These are phyloP conservation scores for Begonia masoniana DNA, from an alignment of 306 rosid genomes.

Conservation along the genomic window DNA sequence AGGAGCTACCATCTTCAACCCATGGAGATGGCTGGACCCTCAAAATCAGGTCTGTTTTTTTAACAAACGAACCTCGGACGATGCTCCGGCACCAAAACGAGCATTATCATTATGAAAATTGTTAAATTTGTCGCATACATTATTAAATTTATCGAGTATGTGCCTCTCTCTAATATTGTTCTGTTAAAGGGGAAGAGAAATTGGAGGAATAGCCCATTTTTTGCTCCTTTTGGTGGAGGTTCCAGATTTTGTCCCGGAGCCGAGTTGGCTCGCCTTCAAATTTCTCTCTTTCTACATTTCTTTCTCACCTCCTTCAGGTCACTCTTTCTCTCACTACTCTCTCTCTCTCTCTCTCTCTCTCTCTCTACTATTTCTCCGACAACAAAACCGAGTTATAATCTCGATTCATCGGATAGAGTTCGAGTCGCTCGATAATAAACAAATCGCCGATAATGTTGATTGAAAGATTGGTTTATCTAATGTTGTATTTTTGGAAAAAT, in stretches of 20 bases:
- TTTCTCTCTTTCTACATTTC: slow-evolving; percentile 71
- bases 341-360: neutral
- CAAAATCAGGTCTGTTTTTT: slow-evolving; percentile 44
- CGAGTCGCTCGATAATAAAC: no score
- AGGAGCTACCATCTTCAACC: slow-evolving; percentile 61
- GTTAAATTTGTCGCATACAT: no score
- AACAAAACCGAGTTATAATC: no score
- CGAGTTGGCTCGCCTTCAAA: slow-evolving; percentile 82
- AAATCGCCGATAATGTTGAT: no score
- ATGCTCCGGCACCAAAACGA: no score
- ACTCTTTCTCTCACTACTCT: neutral
- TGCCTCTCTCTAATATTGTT: neutral
- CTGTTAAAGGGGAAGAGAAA: slow-evolving; percentile 54
- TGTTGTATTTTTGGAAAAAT: neutral
- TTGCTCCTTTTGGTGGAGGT: slow-evolving; percentile 92
- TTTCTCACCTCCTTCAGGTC: slow-evolving; percentile 60
- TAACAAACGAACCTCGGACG: no score
- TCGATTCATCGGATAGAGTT: no score
- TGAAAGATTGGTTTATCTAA: no score
- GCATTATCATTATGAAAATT: no score
- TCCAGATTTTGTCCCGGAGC: slow-evolving; percentile 94
- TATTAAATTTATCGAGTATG: no score
- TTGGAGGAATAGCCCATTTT: slow-evolving; percentile 73
- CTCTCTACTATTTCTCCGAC: neutral
- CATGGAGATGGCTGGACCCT: slow-evolving; percentile 94